Evolutionary conservation across 352 stramenopile genomes (phyloP), one percentile per base, ranked within the genome.

Genomic region (Phytophthora uliginosa): DNA sequence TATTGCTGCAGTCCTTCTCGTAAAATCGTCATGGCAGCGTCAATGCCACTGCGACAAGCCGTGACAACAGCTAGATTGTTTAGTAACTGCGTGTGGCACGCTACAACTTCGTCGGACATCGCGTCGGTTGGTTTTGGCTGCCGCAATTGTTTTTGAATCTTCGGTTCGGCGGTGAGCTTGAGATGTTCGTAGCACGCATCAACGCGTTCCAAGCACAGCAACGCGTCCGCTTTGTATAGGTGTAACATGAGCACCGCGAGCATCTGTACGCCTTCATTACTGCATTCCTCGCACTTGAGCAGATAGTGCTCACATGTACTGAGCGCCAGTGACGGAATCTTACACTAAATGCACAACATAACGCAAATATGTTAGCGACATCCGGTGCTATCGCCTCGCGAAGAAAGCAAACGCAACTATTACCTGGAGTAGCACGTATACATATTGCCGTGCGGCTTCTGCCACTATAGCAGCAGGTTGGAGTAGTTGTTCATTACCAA

Each of bases 191-290:
- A 67, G 45, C 85, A 94, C 28, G 92, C 86, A 33, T 82, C 67
- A 2, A 95, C 78, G n/a, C 77, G 79, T 62, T 95, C 88, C 47
- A 95, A 75, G 61, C 87, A 93, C 20, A 97, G 57, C 28, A 95
- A 72, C 13, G 88, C 86, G 31, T 97, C 90, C 3, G 87, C 84
- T 70, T 86, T 91, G 74, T 94, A 94, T 12, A 94, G 56, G 62
- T 84, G 81, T 0, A 83, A 56, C 8, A 89, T 15, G 12, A 85
- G 45, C 6, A 80, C 3, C 2, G 68, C 31, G 17, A 48, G 28
- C 17, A 10, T 34, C 6, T 20, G 3, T 10, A 31, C 22, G 9
- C 55, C 15, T 10, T 55, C 45, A 13, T 38, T 22, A n/a, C 45
- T 58, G 3, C 3, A 7, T 10, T 22, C 38, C 5, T 63, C 58